Base-by-base conservation (phyloP, 2,329 filamentous ascomycete species). In the Bipolaris zeicola region DNA sequence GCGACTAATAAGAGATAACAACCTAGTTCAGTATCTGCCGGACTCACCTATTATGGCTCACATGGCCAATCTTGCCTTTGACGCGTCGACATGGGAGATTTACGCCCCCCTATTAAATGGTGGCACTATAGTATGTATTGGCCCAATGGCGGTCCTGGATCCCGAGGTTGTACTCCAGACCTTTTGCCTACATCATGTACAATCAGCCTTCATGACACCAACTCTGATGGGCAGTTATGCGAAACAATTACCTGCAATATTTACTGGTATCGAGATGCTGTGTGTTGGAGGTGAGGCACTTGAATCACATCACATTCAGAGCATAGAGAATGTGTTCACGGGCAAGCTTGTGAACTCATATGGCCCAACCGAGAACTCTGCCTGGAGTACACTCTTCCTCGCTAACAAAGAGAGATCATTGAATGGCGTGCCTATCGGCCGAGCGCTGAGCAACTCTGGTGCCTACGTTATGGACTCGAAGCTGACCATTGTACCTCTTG, bases 31-130 rank as follows among this genome's bases (percentile, higher is more conserved):
- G 18, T 39, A 57, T n/a, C 54, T 63, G 13, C 42, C 43, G 11
- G 59, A 70, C 2, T 28, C 45, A 7, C 48, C 58, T 7, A 60
- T 71, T 59, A 3, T 67, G 78, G 3, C 85, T 82, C 65, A 82
- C 81, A 11, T 59, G 45, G 43, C 45, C 6, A 49, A 42, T 28
- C 34, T 22, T 16, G 44, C 38, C 1, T 55, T 49, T 24, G 52
- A 55, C 22, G 50, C 2, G 82, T 85, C 45, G 83, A 87, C 58
- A 78, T 83, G 13, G 80, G 80, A 39, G 71, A 87, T 22, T 67
- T 79, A 87, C 55, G 81, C 81, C 0, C 80, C 83, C 0, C 74
- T 88, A 2, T 77, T 83, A 7, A 74, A 80, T 13, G 87, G 87
- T 1, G 80, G 78, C 1, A 80, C 79, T 0, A 82, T 87, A 28